Conservation (phyloP, 179 eudicot species). For the Carnegiea gigantea region DNA sequence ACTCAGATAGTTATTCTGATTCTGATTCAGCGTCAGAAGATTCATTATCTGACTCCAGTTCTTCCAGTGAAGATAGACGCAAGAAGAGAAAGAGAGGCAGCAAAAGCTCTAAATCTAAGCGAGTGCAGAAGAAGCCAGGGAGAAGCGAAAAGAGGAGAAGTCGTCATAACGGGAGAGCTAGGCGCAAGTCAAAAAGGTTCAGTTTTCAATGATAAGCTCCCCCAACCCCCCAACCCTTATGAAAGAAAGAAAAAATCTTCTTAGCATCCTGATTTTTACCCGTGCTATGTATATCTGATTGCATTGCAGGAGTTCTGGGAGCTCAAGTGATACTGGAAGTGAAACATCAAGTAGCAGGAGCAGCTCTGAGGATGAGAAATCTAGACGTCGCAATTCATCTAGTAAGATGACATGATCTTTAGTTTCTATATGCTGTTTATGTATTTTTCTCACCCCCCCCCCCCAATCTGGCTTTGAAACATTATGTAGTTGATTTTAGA, state of each 20-base stretch:
- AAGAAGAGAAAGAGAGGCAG: constrained; percentile 66
- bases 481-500: background rate
- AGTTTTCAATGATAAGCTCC: constrained; percentile 9
- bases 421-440: constrained; percentile 9
- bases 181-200: constrained; percentile 55
- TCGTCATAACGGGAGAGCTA: constrained; percentile 41
- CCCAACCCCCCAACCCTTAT: too few species aligned
- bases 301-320: constrained; percentile 55
- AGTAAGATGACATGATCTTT: constrained; percentile 34
- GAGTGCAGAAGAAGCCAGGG: constrained; percentile 38
- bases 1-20: constrained; percentile 36
- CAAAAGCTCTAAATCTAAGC: constrained; percentile 46
- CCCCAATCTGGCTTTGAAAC: background rate
- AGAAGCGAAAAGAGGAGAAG: constrained; percentile 38
- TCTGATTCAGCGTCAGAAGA: constrained; percentile 56
- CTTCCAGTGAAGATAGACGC: constrained; percentile 71
- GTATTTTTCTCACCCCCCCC: background rate
- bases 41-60: constrained; percentile 51
- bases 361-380: constrained; percentile 64
- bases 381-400: constrained; percentile 38
- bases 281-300: background rate
- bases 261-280: background rate
- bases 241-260: background rate
- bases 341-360: constrained; percentile 45
- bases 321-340: constrained; percentile 67